These are phyloP conservation scores for Corinectria fuckeliana DNA, from an alignment of 2,329 filamentous ascomycete species.

Conservation along the genomic window DNA sequence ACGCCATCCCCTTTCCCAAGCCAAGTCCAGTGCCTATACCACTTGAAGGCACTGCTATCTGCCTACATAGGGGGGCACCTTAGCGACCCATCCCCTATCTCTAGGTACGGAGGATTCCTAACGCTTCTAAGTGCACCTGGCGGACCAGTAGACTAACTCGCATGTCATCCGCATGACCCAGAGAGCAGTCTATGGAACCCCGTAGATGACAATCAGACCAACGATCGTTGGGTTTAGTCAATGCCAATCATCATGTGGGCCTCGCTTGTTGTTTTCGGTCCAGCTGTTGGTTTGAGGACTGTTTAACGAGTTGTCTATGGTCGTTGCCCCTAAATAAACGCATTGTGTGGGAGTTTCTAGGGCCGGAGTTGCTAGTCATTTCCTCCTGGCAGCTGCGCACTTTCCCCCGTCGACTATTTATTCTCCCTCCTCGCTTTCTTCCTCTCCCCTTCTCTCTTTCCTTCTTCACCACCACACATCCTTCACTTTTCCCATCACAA, in stretches of 20 bases:
- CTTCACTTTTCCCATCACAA: not conserved
- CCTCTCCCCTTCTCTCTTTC: not conserved
- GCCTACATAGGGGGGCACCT: not conserved
- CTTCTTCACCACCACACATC: not conserved
- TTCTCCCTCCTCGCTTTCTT: not conserved
- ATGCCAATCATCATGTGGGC: not conserved
- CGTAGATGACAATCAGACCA: no score
- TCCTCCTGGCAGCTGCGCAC: not conserved
- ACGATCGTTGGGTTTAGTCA: not conserved
- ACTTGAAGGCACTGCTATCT: not conserved
- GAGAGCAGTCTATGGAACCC: no score
- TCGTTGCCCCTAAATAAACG: not conserved
- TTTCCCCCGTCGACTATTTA: not conserved
- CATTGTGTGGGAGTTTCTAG: not conserved
- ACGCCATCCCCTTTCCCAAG: not conserved
- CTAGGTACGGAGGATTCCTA: not conserved
- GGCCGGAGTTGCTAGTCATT: slow-evolving; percentile 1
- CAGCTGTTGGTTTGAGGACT: not conserved
- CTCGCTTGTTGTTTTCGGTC: no score
- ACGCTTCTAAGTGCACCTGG: not conserved
- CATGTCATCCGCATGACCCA: not conserved
- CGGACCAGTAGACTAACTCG: not conserved
- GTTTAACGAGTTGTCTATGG: not conserved
- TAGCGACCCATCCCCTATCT: not conserved
- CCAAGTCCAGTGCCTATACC: not conserved